Conservation (phyloP, 2,329 filamentous ascomycete species). For the Penicillium sclerotigenum region DNA sequence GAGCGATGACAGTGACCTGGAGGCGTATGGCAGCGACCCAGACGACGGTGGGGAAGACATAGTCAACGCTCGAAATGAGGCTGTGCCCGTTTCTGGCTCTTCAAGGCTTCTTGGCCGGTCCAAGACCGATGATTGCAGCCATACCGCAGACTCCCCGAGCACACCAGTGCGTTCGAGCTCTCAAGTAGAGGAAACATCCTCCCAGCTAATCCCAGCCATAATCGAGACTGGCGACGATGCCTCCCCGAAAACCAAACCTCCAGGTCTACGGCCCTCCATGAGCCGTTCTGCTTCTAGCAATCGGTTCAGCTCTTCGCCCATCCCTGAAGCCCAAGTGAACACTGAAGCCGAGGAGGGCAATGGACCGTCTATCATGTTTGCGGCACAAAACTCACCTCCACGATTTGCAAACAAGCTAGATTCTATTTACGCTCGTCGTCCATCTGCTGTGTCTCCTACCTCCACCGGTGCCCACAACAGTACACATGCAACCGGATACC, state of each 20-base stretch:
- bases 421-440: slow-evolving; percentile 40
- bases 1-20: slow-evolving; percentile 42
- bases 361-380: slow-evolving; percentile 74
- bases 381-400: slow-evolving; percentile 44
- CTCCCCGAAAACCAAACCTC: slow-evolving; percentile 23
- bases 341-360: slow-evolving; percentile 56
- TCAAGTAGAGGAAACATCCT: slow-evolving; percentile 1
- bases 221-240: slow-evolving; percentile 21
- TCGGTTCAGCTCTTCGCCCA: slow-evolving; percentile 67
- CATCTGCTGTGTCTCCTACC: slow-evolving; percentile 15
- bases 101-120: slow-evolving; percentile 6
- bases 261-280: slow-evolving; percentile 23
- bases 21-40: slow-evolving; percentile 40
- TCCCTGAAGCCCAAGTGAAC: slow-evolving; percentile 66
- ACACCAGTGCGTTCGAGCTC: slow-evolving; percentile 2
- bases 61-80: slow-evolving; percentile 1
- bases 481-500: slow-evolving; percentile 45
- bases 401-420: slow-evolving; percentile 28
- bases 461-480: slow-evolving; percentile 22
- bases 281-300: slow-evolving; percentile 35
- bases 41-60: slow-evolving; percentile 19
- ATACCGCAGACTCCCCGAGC: slow-evolving; percentile 7
- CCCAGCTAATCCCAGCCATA: slow-evolving; percentile 25
- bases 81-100: background rate
- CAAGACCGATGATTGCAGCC: slow-evolving; percentile 13